A percentile compares a stretch with the other conserved stretches of the same genome.
phyloP scores from a whole-genome alignment of 164 flowering plant genomes.

The Aristolochia californica region DNA sequence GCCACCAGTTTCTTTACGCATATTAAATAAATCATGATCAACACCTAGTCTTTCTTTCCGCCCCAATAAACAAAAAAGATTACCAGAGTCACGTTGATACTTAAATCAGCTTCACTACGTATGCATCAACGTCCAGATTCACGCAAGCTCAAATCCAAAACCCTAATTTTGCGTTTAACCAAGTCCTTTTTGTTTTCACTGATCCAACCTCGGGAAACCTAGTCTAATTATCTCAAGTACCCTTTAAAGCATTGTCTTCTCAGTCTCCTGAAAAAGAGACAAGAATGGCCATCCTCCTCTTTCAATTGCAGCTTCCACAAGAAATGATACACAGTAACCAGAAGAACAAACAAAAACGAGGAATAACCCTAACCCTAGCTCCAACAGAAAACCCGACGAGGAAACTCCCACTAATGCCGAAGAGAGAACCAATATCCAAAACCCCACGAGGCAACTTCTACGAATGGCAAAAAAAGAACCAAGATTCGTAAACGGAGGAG shows the following conservation, averaged over 20 bases:
- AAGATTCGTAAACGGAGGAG: neutral
- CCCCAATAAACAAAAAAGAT: neutral
- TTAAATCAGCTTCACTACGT: neutral
- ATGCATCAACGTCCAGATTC: neutral
- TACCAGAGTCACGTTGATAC: neutral
- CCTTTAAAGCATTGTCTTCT: too few species aligned
- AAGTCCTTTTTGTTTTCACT: too few species aligned
- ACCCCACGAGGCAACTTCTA: neutral
- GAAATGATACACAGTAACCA: neutral
- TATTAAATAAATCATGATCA: neutral
- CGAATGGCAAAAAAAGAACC: neutral
- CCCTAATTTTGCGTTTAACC: too few species aligned
- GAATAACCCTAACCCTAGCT: neutral
- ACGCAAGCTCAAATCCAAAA: neutral
- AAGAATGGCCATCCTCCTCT: too few species aligned
- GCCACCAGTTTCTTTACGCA: too few species aligned
- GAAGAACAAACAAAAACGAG: neutral
- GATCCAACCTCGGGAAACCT: too few species aligned
- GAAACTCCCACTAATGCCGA: neutral
- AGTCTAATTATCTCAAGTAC: too few species aligned
- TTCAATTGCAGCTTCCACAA: neutral
- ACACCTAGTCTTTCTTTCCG: neutral
- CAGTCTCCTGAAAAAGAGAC: too few species aligned
- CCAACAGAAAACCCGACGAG: neutral
- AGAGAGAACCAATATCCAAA: neutral